Conservation (phyloP, 805 yeast species). For the Maudiozyma pseudohumilis region DNA sequence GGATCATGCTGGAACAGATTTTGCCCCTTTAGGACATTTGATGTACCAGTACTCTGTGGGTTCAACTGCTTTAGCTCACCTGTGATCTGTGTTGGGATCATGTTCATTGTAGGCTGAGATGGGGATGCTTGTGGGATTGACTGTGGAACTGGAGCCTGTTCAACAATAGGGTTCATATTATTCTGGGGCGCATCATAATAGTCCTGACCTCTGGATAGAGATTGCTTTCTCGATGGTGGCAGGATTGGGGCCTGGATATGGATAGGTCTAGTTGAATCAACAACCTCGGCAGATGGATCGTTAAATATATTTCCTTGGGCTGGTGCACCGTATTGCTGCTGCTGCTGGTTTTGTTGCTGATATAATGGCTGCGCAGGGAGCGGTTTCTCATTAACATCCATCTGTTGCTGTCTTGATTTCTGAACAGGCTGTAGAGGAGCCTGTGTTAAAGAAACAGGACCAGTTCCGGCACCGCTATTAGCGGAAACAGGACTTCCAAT, state of each 20-base stretch:
- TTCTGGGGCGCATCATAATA: not conserved
- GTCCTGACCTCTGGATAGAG: constrained; percentile 4
- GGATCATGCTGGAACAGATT: constrained; percentile 39
- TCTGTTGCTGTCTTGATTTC: constrained; percentile 16
- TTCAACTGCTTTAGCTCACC: constrained; percentile 28
- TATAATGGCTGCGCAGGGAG: constrained; percentile 16
- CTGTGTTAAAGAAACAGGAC: constrained; percentile 15
- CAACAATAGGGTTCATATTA: not conserved
- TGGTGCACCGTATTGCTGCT: no score
- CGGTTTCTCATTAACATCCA: constrained; percentile 16
- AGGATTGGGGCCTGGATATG: constrained; percentile 41
- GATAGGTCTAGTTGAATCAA: constrained; percentile 10
- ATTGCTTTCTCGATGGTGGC: constrained; percentile 45
- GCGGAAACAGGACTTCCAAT: not conserved
- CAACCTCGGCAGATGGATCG: not conserved
- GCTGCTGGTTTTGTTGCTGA: not conserved
- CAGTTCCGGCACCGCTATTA: not conserved
- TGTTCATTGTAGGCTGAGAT: constrained; percentile 7
- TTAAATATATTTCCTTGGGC: not conserved
- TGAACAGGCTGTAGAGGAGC: constrained; percentile 30
- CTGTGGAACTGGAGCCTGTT: not conserved
- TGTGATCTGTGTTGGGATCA: constrained; percentile 21
- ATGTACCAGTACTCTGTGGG: constrained; percentile 39
- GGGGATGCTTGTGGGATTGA: constrained; percentile 15
- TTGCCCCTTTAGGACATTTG: constrained; percentile 24